These are phyloP conservation scores for Leptographium radiaticola DNA, from an alignment of 2,329 filamentous ascomycete genomes.

Conservation along the genomic window DNA sequence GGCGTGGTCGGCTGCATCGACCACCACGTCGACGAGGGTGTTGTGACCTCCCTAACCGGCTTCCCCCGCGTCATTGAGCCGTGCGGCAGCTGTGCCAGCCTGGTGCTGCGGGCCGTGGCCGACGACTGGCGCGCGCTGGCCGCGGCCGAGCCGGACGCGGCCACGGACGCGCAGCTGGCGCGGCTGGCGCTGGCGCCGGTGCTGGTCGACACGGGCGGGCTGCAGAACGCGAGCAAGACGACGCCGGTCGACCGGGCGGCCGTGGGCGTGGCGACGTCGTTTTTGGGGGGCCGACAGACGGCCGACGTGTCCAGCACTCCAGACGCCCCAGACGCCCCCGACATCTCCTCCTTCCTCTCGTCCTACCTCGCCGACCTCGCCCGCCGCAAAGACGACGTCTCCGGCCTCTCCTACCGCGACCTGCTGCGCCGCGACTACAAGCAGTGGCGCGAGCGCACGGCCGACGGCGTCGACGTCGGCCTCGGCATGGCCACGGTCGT, in stretches of 20 bases:
- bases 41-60: conserved; percentile 23
- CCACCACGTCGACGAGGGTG: conserved; percentile 63
- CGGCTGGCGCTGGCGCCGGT: conserved; percentile 57
- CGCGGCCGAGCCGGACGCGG: conserved; percentile 24
- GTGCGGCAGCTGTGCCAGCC: conserved; percentile 59
- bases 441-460: conserved; percentile 39
- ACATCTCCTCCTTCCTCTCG: conserved; percentile 38
- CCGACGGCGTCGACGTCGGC: conserved; percentile 28
- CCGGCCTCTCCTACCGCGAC: conserved; percentile 45
- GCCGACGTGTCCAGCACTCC: no score
- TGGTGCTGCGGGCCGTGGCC: conserved; percentile 49
- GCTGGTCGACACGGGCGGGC: conserved; percentile 58
- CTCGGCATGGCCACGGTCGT: conserved; percentile 21
- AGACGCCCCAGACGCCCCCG: no score
- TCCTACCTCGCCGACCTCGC: conserved; percentile 47
- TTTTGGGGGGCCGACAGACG: conserved; percentile 16
- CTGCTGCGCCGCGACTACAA: conserved; percentile 77
- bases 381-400: conserved; percentile 55
- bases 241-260: conserved; percentile 47
- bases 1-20: conserved; percentile 57
- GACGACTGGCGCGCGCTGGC: conserved; percentile 42
- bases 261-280: conserved; percentile 45
- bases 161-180: conserved; percentile 31
- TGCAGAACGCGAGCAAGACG: conserved; percentile 51
- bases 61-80: conserved; percentile 49